A percentile compares a stretch with the other conserved stretches of the same genome.
phyloP scores from a whole-genome alignment of 1,139 yeast species.

The Hansenula sp. region DNA sequence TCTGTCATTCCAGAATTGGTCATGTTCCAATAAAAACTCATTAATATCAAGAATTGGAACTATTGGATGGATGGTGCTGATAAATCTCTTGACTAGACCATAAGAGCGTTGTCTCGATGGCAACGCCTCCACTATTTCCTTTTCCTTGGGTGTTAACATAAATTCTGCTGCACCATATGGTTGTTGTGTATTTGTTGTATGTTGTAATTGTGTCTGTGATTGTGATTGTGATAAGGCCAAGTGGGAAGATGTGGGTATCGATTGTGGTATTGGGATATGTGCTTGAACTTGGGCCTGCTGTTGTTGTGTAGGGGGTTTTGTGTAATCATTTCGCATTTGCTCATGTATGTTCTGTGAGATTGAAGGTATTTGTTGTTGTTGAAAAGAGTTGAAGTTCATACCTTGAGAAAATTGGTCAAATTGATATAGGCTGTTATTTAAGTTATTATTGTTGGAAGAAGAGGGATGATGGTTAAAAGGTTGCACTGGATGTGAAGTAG shows the following conservation, averaged over 20 bases:
- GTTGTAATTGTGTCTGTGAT: background rate
- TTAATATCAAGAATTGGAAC: slow-evolving; percentile 43
- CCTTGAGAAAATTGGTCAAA: background rate
- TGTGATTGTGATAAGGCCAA: background rate
- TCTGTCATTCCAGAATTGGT: slow-evolving; percentile 41
- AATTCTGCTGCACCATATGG: slow-evolving; percentile 11
- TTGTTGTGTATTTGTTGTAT: slow-evolving; percentile 8
- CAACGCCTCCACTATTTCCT: slow-evolving; percentile 24
- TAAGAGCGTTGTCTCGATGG: slow-evolving; percentile 43
- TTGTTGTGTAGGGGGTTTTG: background rate
- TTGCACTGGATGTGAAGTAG: no score
- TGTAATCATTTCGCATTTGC: background rate
- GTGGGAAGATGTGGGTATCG: background rate
- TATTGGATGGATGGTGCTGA: slow-evolving; percentile 49
- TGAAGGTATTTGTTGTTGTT: slow-evolving; percentile 1
- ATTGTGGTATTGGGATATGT: background rate
- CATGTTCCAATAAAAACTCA: slow-evolving; percentile 44
- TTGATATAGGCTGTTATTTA: background rate
- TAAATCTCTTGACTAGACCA: slow-evolving; percentile 44
- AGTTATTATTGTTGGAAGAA: background rate
- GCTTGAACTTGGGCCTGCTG: slow-evolving; percentile 1
- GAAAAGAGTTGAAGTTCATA: background rate
- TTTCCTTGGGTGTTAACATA: slow-evolving; percentile 17
- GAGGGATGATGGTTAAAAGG: no score
- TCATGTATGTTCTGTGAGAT: background rate